Evolutionary conservation across 768 basidiomycete species (phyloP).

Genomic region (Trichaptum fuscoviolaceum): DNA sequence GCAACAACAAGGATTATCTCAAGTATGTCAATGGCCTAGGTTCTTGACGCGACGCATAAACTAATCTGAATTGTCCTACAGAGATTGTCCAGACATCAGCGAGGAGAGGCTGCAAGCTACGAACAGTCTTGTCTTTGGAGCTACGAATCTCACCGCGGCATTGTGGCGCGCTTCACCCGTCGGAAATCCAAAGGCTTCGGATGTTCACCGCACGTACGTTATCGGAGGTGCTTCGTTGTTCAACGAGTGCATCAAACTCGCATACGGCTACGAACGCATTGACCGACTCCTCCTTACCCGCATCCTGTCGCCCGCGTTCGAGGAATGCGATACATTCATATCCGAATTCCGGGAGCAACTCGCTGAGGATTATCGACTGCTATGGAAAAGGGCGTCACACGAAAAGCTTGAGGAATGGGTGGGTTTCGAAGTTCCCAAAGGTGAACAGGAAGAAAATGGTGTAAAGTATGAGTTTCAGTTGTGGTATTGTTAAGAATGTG

Average conservation of each 20-base stretch:
- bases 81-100: not conserved
- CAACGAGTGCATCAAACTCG: conserved; percentile 48
- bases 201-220: conserved; percentile 63
- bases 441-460: conserved; percentile 76
- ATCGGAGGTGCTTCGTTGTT: conserved; percentile 93
- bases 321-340: conserved; percentile 84
- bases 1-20: conserved; percentile 50
- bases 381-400: conserved; percentile 59
- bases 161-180: not conserved
- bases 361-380: conserved; percentile 13
- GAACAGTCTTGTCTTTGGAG: not conserved
- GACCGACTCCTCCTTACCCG: conserved; percentile 88
- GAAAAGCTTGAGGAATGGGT: conserved; percentile 69
- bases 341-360: conserved; percentile 53
- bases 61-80: conserved; percentile 1
- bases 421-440: conserved; percentile 71
- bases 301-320: conserved; percentile 65
- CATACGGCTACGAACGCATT: conserved; percentile 37
- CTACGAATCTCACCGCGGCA: not conserved
- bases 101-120: not conserved
- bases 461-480: conserved; percentile 91
- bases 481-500: conserved; percentile 60
- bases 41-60: too few species aligned
- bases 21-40: conserved; percentile 43
- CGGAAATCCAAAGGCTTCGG: not conserved